Evolutionary conservation across 176 grass and related monocot species (phyloP), one percentile per base, ranked within the genome.

Genomic region (Zoysia japonica): DNA sequence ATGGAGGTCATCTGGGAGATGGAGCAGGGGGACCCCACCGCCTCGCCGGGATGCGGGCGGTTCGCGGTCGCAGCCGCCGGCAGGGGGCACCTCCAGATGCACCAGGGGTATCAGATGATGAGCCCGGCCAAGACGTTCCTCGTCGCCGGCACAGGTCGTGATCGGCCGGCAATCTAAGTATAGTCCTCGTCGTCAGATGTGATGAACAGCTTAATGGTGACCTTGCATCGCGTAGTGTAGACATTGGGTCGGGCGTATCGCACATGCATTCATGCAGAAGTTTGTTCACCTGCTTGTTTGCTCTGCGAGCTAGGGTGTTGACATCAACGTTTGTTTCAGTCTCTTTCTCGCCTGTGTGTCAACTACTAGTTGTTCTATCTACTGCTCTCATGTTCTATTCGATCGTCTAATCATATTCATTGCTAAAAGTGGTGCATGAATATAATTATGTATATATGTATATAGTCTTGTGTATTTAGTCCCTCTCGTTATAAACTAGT

Each of bases 1-100:
- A 82, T 76, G 15, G 80, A 75, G 42, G 89, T 92, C 35, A 59
- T 97, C 78, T 80, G 80, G 86, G 83, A 97, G 80, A 88, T 97
- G 70, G 93, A 93, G 88, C 85, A 84, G 36, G 67, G 3, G 1
- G 55, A 67, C 46, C 79, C 78, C 61, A 68, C 16, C 6, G 55
- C 62, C 16, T 75, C 90, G n/a, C 83, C 83, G 0, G 19, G 78
- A 0, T 93, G 86, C 54, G 78, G 65, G 17, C 66, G 70, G 61
- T 80, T 96, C 49, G 41, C 51, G 17, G 41, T 2, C 16, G 10
- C 55, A 5, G 13, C 14, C 20, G n/a, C 6, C 1, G 39, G 28
- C 17, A 67, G 76, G 19, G 77, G 44, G 0, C 13, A 60, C 44
- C 50, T 67, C 70, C 69, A 43, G 39, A 37, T 35, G 3, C 45